Base-by-base conservation (phyloP, 768 basidiomycete genomes). In the Inosperma sp. region DNA sequence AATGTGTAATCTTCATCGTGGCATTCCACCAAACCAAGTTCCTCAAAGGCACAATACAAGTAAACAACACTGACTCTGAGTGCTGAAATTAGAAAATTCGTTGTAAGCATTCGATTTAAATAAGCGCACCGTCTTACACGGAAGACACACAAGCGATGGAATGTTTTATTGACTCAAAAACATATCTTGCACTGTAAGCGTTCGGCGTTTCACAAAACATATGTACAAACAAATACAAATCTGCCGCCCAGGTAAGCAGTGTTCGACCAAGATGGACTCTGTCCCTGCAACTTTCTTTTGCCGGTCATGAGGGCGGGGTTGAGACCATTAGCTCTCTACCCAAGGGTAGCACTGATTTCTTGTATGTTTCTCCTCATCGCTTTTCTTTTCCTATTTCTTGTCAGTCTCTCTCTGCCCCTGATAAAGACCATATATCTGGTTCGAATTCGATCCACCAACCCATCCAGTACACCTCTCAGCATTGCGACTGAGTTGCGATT, bases 321-420 rank as follows among this genome's bases (percentile, higher is more conserved):
- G 43, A 63, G 62, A 9, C 80, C 79, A 2, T 60, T 82, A 13
- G 68, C 68, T 36, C 63, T 61, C 23, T 79, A 86, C 58, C 68
- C 72, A 16, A 50, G 67, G 36, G 64, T 82, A 50, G 81, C 82
- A 16, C 48, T 72, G 35, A 49, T 75, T 19, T 75, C 78, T 29
- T 72, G 76, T 52, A 49, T 70, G 22, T 62, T 83, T 19, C 80
- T 86, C 42, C 60, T 86, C 57, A 59, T 64, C 2, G 77, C 83
- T 3, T 91, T 86, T 65, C 37, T 90, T n/a, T 78, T 93, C 47
- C 77, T 86, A 48, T 75, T 93, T 26, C 76, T 93, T 49, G 82
- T 89, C 48, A 84, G 82, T 3, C 67, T 93, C 42, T 90, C 88
- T 4, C 65, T 85, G 29, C 80, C 89, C 2, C 85, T 93, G 67